A percentile compares a stretch with the other conserved stretches of the same genome.
phyloP scores from a whole-genome alignment of 495 filamentous ascomycete species.

The Lophiostoma macrostomum region DNA sequence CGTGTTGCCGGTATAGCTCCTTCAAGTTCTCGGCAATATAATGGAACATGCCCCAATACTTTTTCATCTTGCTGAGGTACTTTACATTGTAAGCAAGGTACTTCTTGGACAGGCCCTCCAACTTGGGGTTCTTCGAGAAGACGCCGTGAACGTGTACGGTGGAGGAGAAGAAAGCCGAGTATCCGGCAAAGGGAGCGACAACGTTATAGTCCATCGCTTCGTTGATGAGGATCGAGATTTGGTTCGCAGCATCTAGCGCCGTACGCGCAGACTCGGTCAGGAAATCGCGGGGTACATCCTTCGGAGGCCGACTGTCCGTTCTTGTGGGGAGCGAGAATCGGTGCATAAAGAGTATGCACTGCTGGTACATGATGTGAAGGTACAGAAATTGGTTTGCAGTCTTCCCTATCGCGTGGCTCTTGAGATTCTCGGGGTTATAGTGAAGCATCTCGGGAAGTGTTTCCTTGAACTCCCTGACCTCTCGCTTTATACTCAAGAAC shows the following conservation, averaged over 20 bases:
- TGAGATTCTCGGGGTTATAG: conserved; percentile 79
- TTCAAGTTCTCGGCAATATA: conserved; percentile 93
- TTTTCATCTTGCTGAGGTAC: conserved; percentile 91
- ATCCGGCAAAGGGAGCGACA: conserved; percentile 88
- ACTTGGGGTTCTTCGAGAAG: conserved; percentile 73
- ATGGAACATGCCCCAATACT: conserved; percentile 96
- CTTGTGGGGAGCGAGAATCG: conserved; percentile 77
- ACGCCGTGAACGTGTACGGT: conserved; percentile 90
- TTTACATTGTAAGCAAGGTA: conserved; percentile 86
- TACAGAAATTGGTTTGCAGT: conserved; percentile 94
- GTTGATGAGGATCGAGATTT: conserved; percentile 79
- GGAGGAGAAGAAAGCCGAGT: conserved; percentile 88
- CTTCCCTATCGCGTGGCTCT: conserved; percentile 75
- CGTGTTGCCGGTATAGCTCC: conserved; percentile 80
- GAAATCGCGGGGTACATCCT: conserved; percentile 77
- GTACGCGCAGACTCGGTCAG: conserved; percentile 69
- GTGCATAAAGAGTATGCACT: conserved; percentile 87
- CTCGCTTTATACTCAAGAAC: conserved; percentile 66
- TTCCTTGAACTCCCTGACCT: conserved; percentile 66
- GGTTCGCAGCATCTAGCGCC: conserved; percentile 83
- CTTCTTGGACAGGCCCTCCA: conserved; percentile 75
- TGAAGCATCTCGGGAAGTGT: conserved; percentile 65
- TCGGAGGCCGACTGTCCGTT: conserved; percentile 62
- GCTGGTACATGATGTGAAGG: conserved; percentile 82
- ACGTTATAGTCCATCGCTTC: conserved; percentile 76